A percentile compares a stretch with the other conserved stretches of the same genome.
These are phyloP conservation scores for Leonotis leonurus DNA, from an alignment of 257 asterid genomes.

Conservation along the genomic window DNA sequence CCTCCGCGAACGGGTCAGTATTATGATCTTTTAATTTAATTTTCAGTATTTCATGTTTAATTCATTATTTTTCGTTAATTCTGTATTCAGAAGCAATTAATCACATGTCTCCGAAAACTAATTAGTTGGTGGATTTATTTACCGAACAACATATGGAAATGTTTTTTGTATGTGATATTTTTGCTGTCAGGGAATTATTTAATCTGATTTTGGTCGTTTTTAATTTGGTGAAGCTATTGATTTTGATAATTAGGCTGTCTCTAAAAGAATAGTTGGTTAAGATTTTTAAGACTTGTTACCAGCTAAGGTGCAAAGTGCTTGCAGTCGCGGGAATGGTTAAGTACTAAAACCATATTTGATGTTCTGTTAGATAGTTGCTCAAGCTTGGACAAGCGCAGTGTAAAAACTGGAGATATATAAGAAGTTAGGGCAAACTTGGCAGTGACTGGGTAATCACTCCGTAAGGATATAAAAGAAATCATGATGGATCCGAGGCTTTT, in stretches of 20 bases:
- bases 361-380: background rate
- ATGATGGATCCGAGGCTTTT: background rate
- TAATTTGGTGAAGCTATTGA: background rate
- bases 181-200: background rate
- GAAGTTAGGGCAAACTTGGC: background rate
- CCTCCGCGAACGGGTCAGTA: slow-evolving; percentile 51
- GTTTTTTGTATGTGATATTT: background rate
- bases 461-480: background rate
- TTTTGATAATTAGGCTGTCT: background rate
- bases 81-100: background rate
- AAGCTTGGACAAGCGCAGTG: too few species aligned
- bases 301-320: background rate
- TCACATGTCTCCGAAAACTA: background rate
- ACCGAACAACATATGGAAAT: background rate
- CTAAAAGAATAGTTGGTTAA: background rate
- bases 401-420: background rate
- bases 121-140: background rate
- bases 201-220: background rate
- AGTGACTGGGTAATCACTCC: background rate
- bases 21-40: background rate
- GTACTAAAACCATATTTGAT: background rate
- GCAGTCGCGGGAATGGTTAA: background rate
- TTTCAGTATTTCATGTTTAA: background rate
- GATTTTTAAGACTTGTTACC: background rate
- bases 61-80: background rate